These are phyloP conservation scores for Trichoderma parareesei DNA, from an alignment of 495 filamentous ascomycete species.

Conservation along the genomic window DNA sequence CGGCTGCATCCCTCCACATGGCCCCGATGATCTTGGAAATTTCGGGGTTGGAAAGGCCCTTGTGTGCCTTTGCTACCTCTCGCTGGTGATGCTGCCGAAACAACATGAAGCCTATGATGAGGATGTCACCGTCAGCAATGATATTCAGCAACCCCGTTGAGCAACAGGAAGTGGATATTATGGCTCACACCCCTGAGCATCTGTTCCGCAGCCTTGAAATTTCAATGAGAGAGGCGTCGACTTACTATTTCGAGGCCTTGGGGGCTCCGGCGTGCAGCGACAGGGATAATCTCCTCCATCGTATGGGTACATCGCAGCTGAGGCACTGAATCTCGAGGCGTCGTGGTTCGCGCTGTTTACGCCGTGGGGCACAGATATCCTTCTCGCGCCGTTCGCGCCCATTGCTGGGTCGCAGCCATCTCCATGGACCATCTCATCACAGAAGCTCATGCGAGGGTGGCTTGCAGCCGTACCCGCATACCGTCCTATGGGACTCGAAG, in stretches of 20 bases:
- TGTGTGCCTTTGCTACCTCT: conserved; percentile 68
- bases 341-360: conserved; percentile 36
- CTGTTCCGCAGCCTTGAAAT: conserved; percentile 11
- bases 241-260: conserved; percentile 91
- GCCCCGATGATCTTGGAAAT: conserved; percentile 98
- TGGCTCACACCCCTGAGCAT: neutral
- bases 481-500: no score
- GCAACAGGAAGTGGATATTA: neutral
- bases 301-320: conserved; percentile 21
- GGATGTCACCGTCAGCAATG: conserved; percentile 7
- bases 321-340: conserved; percentile 31
- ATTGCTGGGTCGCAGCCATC: neutral
- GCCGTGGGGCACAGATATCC: conserved; percentile 41
- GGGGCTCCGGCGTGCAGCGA: conserved; percentile 86
- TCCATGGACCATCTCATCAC: neutral
- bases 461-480: no score
- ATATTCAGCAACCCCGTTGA: conserved; percentile 12
- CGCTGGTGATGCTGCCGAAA: conserved; percentile 93
- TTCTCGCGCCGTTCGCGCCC: conserved; percentile 23
- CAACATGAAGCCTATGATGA: conserved; percentile 79
- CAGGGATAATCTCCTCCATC: conserved; percentile 51
- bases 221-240: conserved; percentile 24
- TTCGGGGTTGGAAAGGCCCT: conserved; percentile 88
- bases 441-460: neutral
- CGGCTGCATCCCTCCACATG: conserved; percentile 71